Percentiles rank a stretch among this genome's conserved stretches.
phyloP scores from a whole-genome alignment of 2,329 filamentous ascomycete genomes.

The Didymella keratinophila region DNA sequence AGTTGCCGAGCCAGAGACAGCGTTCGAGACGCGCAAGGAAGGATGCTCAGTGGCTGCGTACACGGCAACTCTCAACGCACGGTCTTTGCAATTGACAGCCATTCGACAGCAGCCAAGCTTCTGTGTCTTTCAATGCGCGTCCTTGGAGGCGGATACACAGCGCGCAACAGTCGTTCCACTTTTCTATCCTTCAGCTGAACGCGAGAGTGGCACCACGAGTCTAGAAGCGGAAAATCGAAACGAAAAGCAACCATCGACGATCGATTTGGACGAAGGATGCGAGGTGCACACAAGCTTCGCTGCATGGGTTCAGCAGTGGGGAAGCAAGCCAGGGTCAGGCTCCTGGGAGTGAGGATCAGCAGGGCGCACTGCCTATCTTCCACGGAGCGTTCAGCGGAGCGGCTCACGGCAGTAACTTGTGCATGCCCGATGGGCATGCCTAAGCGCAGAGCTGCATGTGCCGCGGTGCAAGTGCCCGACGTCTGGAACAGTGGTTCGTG shows the following conservation, averaged over 20 bases:
- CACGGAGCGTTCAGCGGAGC: conserved; percentile 1
- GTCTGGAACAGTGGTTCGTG: neutral
- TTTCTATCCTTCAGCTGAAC: neutral
- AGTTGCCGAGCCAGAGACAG: neutral
- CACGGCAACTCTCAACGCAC: neutral
- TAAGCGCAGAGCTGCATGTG: conserved; percentile 12
- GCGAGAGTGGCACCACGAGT: neutral
- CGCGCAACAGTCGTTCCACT: neutral
- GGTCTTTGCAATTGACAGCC: neutral
- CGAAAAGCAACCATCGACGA: neutral
- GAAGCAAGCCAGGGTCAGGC: conserved; percentile 1
- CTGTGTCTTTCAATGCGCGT: neutral
- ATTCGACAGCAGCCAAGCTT: neutral
- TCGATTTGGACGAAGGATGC: neutral
- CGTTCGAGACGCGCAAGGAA: neutral
- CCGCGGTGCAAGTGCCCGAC: neutral
- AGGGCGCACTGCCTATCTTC: neutral
- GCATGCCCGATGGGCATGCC: neutral
- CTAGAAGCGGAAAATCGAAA: neutral
- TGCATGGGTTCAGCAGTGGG: conserved; percentile 8
- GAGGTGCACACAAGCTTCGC: conserved; percentile 10
- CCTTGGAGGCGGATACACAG: neutral
- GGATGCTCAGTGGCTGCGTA: neutral
- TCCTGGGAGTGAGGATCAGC: neutral
- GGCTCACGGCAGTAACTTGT: neutral